Base-by-base conservation (phyloP, 805 yeast species). In the Lachancea kluyveri region DNA sequence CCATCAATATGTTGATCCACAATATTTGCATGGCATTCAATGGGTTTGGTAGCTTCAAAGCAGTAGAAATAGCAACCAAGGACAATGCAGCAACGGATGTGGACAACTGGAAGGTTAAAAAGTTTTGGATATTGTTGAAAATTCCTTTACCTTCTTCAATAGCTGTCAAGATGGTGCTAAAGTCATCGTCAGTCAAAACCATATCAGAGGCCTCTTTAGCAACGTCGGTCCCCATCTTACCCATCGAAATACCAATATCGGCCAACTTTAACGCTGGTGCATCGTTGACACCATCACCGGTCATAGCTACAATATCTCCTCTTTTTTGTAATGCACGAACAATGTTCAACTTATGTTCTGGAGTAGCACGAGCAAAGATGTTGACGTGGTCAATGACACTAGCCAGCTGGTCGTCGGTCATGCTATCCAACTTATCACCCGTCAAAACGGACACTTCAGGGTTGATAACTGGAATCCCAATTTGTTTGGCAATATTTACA, bases 231-330 rank as follows among this genome's bases (percentile, higher is more conserved):
- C 98, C 98, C 65, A 82, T 79, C 46, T 74, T 75, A 39, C 87
- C 92, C 92, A 88, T 87, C 9, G 95, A 79, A 46, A 90, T 85
- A 50, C 97, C 97, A 46, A 88, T 88, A 61, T 88, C 96, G 3
- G 97, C 96, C 46, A 88, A 68, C 55, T 90, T 88, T 47, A 90
- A 69, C 4, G 97, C 96, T n/a, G 97, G 97, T 0, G 97, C 97
- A 66, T 88, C 97, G 57, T 88, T 88, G 9, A 90, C 96, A 62
- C 97, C 97, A 61, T 88, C 97, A 46, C 98, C 98, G n/a, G 97
- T 88, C 96, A 90, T 88, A 15, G 96, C 98, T 31, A 90, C 97
- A 41, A 90, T 78, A 57, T 90, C 95, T 31, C 96, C 96, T 54
- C 94, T 73, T 55, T 74, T 72, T 57, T 88, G 94, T 42, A 88